Percentiles rank a stretch among this genome's conserved stretches.
phyloP scores from a whole-genome alignment of 73 alveolate species.

The Paramecium pentaurelia region DNA sequence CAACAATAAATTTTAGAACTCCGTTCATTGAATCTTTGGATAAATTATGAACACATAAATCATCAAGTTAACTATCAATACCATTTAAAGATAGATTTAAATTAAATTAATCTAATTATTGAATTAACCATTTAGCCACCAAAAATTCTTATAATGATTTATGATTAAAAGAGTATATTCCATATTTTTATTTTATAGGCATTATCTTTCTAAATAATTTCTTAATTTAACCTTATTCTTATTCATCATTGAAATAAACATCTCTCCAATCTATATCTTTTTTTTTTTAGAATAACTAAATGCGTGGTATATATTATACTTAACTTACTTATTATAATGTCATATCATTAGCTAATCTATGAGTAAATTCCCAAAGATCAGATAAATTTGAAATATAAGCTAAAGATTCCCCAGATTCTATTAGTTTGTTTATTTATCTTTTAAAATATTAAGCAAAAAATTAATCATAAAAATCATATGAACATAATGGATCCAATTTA shows the following conservation, averaged over 20 bases:
- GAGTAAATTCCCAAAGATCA: background rate
- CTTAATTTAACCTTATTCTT: background rate
- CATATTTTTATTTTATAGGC: background rate
- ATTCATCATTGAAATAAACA: background rate
- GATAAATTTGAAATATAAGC: background rate
- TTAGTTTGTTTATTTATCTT: background rate
- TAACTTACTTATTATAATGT: background rate
- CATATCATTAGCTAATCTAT: background rate
- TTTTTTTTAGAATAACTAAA: background rate
- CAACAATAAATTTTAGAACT: background rate
- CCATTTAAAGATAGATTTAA: background rate
- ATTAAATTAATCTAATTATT: background rate
- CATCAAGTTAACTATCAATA: background rate
- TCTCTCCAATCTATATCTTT: background rate
- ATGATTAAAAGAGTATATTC: background rate
- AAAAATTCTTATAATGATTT: slow-evolving; percentile 34
- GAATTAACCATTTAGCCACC: background rate
- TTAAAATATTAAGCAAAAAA: background rate
- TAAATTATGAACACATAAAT: background rate
- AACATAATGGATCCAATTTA: background rate
- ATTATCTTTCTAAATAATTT: background rate
- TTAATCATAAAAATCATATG: background rate
- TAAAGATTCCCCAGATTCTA: background rate
- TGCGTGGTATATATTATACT: background rate
- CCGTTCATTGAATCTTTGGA: background rate